Evolutionary conservation across 306 rosid species (phyloP), one percentile per base, ranked within the genome.

Genomic region (Inga oerstediana): DNA sequence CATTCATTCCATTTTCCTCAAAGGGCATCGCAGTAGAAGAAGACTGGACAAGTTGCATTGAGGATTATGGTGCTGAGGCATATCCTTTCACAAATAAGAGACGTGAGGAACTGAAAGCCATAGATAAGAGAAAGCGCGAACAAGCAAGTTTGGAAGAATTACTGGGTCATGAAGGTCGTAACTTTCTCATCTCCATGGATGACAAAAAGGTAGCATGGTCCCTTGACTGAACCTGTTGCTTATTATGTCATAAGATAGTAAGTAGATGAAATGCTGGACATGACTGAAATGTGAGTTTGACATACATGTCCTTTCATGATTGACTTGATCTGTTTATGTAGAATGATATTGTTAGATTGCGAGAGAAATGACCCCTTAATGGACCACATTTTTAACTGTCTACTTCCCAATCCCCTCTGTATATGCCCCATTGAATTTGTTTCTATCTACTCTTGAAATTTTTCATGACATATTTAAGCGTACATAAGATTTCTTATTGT

Each of bases 1-100:
- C 94, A 2, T 84, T 96, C 56, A 19, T 92, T 87, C 93, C 99
- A 8, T 81, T 87, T 20, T 81, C 81, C 44, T 78, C 84, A 15
- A 93, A 92, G 74, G 92, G 72, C 48, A 59, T 86, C 45, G 75
- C 91, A 5, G 81, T 83, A 37, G 89, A 88, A 78, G 89, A 88
- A 58, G 94, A 96, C 72, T 81, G 90, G 91, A 88, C 88, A 73
- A 96, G 91, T 24, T 67, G 89, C 79, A 91, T 94, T 77, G 98
- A 92, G 85, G 98, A 96, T 77, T 91, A 94, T 77, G 99, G 99
- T 37, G 90, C 89, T 35, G 95, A 89, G 72, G 93, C 97, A 78
- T 94, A 91, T 91, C 99, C 99, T 30, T 96, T 94, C 89, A 96
- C 97, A 24, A 92, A 59, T 80, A 89, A 88, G 59, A 90, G 98